These are phyloP conservation scores for Microbotryomycetes sp. DNA, from an alignment of 1,284 basidiomycete species.

Conservation along the genomic window DNA sequence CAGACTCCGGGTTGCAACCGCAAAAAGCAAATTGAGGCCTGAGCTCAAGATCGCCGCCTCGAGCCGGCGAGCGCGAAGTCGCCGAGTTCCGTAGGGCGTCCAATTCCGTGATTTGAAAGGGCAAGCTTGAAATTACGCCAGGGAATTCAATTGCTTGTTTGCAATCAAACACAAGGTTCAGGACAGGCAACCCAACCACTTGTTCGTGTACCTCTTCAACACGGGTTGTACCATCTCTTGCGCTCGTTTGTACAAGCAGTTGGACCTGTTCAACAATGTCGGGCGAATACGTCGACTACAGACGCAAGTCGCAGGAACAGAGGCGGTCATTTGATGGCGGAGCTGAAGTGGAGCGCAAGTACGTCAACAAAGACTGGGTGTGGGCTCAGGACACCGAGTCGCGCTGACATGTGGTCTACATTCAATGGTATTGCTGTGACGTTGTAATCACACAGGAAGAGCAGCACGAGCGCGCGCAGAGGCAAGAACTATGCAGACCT, in stretches of 20 bases:
- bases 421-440: background rate
- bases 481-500: slow-evolving; percentile 13
- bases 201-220: too few relatives aligned
- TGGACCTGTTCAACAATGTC: too few relatives aligned
- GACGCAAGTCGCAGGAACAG: background rate
- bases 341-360: background rate
- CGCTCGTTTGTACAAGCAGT: too few relatives aligned
- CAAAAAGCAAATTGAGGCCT: background rate
- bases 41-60: background rate
- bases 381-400: background rate
- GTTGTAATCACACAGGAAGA: background rate
- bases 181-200: too few relatives aligned
- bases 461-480: background rate
- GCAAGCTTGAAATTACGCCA: too few relatives aligned
- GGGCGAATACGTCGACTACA: background rate
- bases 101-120: too few relatives aligned
- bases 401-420: background rate
- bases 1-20: too few relatives aligned
- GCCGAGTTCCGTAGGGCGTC: too few relatives aligned
- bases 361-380: background rate
- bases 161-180: too few relatives aligned
- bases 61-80: background rate
- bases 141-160: too few relatives aligned
- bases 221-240: too few relatives aligned
- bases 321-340: background rate